Percentiles rank a stretch among this genome's conserved stretches.
Conservation (phyloP, 2,329 filamentous ascomycete species). For the Claviceps sp. region DNA sequence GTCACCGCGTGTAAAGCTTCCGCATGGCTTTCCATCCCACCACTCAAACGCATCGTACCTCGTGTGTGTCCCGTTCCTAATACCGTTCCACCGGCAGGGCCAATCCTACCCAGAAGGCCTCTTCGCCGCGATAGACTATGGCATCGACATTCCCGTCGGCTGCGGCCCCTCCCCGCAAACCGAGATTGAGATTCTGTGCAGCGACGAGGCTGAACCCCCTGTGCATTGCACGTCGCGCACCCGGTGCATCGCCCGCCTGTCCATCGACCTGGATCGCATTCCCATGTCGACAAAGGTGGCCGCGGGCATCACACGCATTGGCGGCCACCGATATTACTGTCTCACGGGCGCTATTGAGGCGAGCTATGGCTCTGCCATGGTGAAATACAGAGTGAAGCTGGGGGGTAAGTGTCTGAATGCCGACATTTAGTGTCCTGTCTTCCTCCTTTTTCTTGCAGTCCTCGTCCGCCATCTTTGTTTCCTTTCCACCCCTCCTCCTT, state of each 20-base stretch:
- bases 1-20: neutral
- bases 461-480: too few species aligned
- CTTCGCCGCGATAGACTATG: slow-evolving; percentile 23
- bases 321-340: slow-evolving; percentile 24
- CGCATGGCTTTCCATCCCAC: too few species aligned
- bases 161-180: slow-evolving; percentile 22
- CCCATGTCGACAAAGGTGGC: slow-evolving; percentile 17
- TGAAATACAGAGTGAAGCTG: slow-evolving; percentile 24
- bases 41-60: too few species aligned
- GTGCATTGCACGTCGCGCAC: slow-evolving; percentile 18
- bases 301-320: slow-evolving; percentile 20
- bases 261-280: slow-evolving; percentile 22
- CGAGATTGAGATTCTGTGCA: slow-evolving; percentile 25
- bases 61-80: neutral
- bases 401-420: slow-evolving; percentile 16
- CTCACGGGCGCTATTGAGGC: slow-evolving; percentile 23
- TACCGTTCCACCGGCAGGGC: slow-evolving; percentile 13
- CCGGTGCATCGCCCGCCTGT: slow-evolving; percentile 20
- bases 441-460: too few species aligned
- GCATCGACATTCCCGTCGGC: slow-evolving; percentile 24
- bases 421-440: too few species aligned
- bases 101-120: slow-evolving; percentile 24
- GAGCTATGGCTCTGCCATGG: slow-evolving; percentile 24
- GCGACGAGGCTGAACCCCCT: slow-evolving; percentile 18
- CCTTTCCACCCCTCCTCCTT: too few species aligned